phyloP scores from a whole-genome alignment of 2,329 filamentous ascomycete genomes.

The Aspergillus alliaceus region DNA sequence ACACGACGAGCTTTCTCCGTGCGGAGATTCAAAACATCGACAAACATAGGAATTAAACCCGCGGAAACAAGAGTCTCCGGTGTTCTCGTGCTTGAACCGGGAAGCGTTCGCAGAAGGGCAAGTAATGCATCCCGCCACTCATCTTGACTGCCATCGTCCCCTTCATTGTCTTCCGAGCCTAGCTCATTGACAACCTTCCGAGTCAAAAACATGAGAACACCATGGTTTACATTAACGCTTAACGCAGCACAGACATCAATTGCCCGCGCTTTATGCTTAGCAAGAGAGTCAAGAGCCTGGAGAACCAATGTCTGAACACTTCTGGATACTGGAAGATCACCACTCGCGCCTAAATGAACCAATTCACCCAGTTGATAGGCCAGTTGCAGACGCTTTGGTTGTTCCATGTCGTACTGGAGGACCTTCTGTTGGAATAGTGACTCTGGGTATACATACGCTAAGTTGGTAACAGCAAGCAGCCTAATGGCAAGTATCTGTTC shows the following conservation, averaged over 20 bases:
- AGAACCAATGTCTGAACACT: slow-evolving; percentile 81
- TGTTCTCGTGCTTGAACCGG: slow-evolving; percentile 68
- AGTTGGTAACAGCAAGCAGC: slow-evolving; percentile 81
- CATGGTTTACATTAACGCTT: slow-evolving; percentile 94
- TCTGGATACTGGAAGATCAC: slow-evolving; percentile 66
- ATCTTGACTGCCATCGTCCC: slow-evolving; percentile 67
- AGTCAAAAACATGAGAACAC: slow-evolving; percentile 88
- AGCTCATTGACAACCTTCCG: slow-evolving; percentile 87
- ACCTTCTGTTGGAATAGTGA: slow-evolving; percentile 81
- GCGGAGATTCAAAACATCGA: slow-evolving; percentile 82
- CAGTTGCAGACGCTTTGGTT: slow-evolving; percentile 83
- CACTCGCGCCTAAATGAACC: slow-evolving; percentile 77
- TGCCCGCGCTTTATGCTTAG: slow-evolving; percentile 72
- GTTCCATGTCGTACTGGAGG: slow-evolving; percentile 82
- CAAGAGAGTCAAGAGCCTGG: slow-evolving; percentile 79
- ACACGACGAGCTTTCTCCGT: slow-evolving; percentile 80
- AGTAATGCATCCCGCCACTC: slow-evolving; percentile 91
- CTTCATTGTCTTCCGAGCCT: slow-evolving; percentile 57
- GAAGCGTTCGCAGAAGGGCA: slow-evolving; percentile 79
- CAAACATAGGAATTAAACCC: slow-evolving; percentile 83
- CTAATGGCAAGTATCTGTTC: slow-evolving; percentile 78
- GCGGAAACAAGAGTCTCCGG: slow-evolving; percentile 84
- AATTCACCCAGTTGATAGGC: slow-evolving; percentile 90
- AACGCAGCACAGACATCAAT: slow-evolving; percentile 86
- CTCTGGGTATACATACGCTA: slow-evolving; percentile 87